Base-by-base conservation (phyloP, 345 rosid species). In the Camelina hispida region DNA sequence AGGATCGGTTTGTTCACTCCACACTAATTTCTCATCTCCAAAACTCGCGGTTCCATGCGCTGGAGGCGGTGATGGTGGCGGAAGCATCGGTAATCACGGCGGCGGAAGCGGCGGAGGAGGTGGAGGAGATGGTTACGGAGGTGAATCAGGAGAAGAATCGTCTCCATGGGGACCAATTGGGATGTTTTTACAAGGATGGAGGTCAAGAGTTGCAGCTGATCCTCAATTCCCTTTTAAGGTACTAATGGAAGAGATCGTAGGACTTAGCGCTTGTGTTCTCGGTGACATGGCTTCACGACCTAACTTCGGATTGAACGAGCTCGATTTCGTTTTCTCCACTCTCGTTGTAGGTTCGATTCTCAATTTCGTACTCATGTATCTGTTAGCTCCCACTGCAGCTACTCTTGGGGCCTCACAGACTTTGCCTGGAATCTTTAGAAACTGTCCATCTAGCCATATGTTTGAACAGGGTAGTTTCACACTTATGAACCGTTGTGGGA, bases 221-320 rank as follows among this genome's bases (percentile, higher is more conserved):
- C 84, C 98, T 5, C 98, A 96, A 35, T 96, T 96, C 67, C 93
- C 96, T 1, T 96, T 96, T 78, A 96, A 96, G 80, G 98, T 93
- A 37, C 54, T 96, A 44, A 96, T 96, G 99, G 99, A 96, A 63
- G 97, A 96, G 74, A 68, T 91, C 4, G 99, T 96, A 1, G 99
- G 99, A 2, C 93, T 96, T 2, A 85, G 87, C 5, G 91, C 99
- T 5, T 86, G 91, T 48, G 91, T 96, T 16, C 81, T 93, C 2
- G 99, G 99, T 0, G 99, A 96, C 67, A 93, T 96, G 99, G 94
- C 99, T 3, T 87, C 98, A 17, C 98, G 99, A 3, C 98, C 99
- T 0, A 93, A 96, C 75, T 96, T 93, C 14, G 99, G 99, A 18
- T 89, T 96, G 4, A 84, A 93, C 56, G 99, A 96, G 83, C 88